phyloP scores from a whole-genome alignment of 345 rosid species.

The Sonneratia caseolaris region DNA sequence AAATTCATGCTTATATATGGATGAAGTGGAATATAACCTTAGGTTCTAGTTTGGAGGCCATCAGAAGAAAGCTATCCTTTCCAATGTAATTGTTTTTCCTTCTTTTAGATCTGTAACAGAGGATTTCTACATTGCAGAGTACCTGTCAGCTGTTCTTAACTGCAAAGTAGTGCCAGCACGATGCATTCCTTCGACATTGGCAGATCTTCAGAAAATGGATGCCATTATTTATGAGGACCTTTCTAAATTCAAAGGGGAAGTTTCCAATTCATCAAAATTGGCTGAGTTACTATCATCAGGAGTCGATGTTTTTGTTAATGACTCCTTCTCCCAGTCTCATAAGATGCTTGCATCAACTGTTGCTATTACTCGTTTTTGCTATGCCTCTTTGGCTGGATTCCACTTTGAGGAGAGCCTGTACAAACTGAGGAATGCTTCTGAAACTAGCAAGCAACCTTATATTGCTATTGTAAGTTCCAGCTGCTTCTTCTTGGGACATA shows the following conservation, averaged over 20 bases:
- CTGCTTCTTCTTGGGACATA: not conserved
- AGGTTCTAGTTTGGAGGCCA: not conserved
- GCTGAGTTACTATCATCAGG: conserved; percentile 40
- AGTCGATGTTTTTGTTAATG: conserved; percentile 63
- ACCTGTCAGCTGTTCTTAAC: conserved; percentile 33
- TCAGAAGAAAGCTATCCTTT: not conserved
- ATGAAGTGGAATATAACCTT: not conserved
- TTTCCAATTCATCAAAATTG: conserved; percentile 39
- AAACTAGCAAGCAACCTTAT: conserved; percentile 35
- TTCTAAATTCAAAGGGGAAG: conserved; percentile 44
- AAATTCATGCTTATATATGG: not conserved
- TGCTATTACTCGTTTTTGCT: conserved; percentile 42
- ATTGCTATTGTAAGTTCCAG: conserved; percentile 44
- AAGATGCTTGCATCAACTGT: conserved; percentile 64
- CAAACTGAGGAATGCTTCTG: conserved; percentile 29
- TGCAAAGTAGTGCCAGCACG: conserved; percentile 25
- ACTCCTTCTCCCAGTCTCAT: conserved; percentile 46
- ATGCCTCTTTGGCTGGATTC: conserved; percentile 48
- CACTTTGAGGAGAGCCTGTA: conserved; percentile 41
- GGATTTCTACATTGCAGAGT: conserved; percentile 27
- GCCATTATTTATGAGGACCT: conserved; percentile 49
- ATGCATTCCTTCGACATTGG: conserved; percentile 19
- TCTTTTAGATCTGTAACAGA: not conserved
- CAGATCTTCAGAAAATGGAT: conserved; percentile 22
- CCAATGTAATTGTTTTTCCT: not conserved